Evolutionary conservation across 2,329 filamentous ascomycete genomes (phyloP), one percentile per base, ranked within the genome.

Genomic region (Juglanconis juglandina): DNA sequence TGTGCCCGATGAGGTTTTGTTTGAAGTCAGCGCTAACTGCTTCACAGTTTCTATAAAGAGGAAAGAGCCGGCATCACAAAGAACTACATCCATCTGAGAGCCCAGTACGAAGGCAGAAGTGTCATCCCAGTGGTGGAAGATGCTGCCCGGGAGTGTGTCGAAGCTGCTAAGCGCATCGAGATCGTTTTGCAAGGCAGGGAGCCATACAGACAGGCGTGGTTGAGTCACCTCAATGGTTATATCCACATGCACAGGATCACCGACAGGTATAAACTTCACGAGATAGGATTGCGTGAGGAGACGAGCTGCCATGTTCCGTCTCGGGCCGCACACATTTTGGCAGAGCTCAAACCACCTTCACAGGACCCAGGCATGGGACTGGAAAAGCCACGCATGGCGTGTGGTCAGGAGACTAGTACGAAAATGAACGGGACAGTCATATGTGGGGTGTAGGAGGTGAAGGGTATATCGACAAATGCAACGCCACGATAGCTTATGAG

Each of bases 171-270:
- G 13, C 53, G 53, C 7, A 41, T 56, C 24, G 44, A 49, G 3
- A 39, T 56, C 4, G 53, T 56, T 13, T 34, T 56, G 7, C 13
- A 56, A 5, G 53, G 53, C 33, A 42, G 53, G 17, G 53, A 41
- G 17, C 33, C 11, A 13, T 56, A 56, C 32, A 56, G 33, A 24
- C 44, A 47, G 9, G 53, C 53, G 3, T 56, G 53, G 53, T 24
- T 33, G 9, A 44, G 34, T 41, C 53, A 56, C 13, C 34, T 56
- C 24, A 33, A 56, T n/a, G 53, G 53, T 4, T 49, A 49, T 17
- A 34, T 56, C 33, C 53, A 56, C 44, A 56, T 56, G 53, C 53
- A 56, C 44, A 56, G 24, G 30, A 49, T 33, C 5, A 56, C 53
- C 6, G 24, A 11, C 11, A 11, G 53, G 8, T 56, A 56, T 13